Evolutionary conservation across 768 basidiomycete genomes (phyloP), one percentile per base, ranked within the genome.

Genomic region (Trametes cubensis): DNA sequence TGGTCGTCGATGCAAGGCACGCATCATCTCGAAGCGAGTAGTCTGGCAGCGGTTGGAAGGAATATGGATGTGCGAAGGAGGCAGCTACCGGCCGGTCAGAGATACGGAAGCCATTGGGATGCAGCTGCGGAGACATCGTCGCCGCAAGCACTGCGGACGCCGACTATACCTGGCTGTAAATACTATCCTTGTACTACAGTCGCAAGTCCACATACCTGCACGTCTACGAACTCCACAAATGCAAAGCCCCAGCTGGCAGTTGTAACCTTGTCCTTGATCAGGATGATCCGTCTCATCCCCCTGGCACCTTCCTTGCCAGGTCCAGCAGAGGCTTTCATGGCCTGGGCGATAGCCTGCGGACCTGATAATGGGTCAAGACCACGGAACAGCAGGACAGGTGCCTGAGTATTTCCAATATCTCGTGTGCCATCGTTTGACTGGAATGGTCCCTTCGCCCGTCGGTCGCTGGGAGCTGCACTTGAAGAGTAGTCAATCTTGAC

Each of bases 401-500:
- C 83, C 66, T 90, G 90, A 1, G 90, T 76, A 65, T 91, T 92
- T 63, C 94, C 96, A 70, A 98, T 96, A 76, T 99, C 96, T 56
- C 95, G 84, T 56, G 93, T 98, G 2, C 97, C 97, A 69, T 99
- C 97, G 70, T 96, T 98, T 74, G 80, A 72, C 57, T 85, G 85
- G 66, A 85, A 62, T n/a, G 72, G 81, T 49, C 80, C 81, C 51
- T 77, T 67, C 55, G 85, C 82, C 13, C 85, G 83, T 67, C 82
- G 83, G 61, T 88, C 88, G 51, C 85, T 83, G 26, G 89, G 91
- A 28, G 84, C 82, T 26, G 89, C 89, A 65, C 89, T 92, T 76
- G 94, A 87, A 3, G 95, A 94, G 72, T 92, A 99, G 76, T 99
- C 95, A 69, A 99, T 93, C 77, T 96, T 96, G 71, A 96, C 89